Conservation (phyloP, 192 early-diverging fungal genomes). For the Coemansia pectinata region DNA sequence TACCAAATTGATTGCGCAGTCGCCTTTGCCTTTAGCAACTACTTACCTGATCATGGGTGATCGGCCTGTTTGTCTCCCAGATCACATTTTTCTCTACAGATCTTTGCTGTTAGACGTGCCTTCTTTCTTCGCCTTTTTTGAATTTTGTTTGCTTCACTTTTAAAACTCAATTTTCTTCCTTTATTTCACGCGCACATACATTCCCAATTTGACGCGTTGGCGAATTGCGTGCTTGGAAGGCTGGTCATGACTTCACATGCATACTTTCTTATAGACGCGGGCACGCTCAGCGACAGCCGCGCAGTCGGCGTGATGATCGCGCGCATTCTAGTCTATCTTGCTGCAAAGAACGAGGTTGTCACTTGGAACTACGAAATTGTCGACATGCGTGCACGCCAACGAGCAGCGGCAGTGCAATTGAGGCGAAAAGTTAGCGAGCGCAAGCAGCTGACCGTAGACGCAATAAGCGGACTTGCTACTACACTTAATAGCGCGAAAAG, state of each 20-base stretch:
- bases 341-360: constrained; percentile 22
- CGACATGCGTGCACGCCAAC: constrained; percentile 20
- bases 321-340: constrained; percentile 41
- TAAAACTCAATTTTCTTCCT: neutral
- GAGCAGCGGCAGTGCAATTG: constrained; percentile 12
- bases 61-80: neutral
- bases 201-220: neutral
- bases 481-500: constrained; percentile 10
- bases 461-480: constrained; percentile 9
- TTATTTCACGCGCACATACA: neutral
- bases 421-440: constrained; percentile 31
- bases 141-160: neutral
- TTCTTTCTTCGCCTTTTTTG: neutral
- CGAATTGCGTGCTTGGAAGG: neutral
- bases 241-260: constrained; percentile 32
- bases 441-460: constrained; percentile 4
- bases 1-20: neutral
- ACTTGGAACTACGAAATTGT: constrained; percentile 52
- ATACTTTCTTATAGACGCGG: constrained; percentile 51
- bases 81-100: neutral
- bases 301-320: constrained; percentile 15
- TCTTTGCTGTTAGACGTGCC: neutral
- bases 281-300: neutral
- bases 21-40: neutral
- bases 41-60: neutral